Conservation (phyloP, 1,284 basidiomycete species). For the Ceratobasidium papillatum region DNA sequence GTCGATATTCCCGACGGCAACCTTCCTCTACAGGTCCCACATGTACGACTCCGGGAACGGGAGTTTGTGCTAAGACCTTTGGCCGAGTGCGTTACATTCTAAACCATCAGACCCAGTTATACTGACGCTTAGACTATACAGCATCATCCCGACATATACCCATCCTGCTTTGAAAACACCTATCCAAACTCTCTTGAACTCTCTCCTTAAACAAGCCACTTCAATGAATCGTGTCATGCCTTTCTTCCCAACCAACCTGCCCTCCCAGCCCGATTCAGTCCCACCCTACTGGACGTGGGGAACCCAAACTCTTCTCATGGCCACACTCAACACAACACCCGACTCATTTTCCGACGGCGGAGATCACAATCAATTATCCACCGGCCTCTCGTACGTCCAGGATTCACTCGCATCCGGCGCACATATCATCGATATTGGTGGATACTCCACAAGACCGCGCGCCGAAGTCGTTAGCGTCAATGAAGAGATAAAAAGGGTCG, state of each 20-base stretch:
- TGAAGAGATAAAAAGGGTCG: slow-evolving; percentile 80
- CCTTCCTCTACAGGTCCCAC: slow-evolving; percentile 82
- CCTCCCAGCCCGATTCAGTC: slow-evolving; percentile 41
- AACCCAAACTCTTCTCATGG: slow-evolving; percentile 80
- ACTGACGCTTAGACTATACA: slow-evolving; percentile 39
- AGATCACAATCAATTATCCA: slow-evolving; percentile 56
- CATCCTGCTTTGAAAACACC: slow-evolving; percentile 46
- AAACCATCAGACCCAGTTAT: background rate
- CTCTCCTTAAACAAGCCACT: background rate
- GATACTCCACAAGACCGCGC: slow-evolving; percentile 89
- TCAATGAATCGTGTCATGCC: slow-evolving; percentile 43
- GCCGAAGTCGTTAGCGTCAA: slow-evolving; percentile 72
- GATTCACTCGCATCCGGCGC: slow-evolving; percentile 65
- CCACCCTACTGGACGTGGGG: slow-evolving; percentile 44
- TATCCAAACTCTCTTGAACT: slow-evolving; percentile 6
- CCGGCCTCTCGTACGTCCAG: slow-evolving; percentile 61
- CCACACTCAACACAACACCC: slow-evolving; percentile 93
- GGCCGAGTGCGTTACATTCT: slow-evolving; percentile 71
- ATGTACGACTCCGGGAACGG: slow-evolving; percentile 81
- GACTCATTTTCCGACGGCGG: slow-evolving; percentile 97
- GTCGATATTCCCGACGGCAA: slow-evolving; percentile 67
- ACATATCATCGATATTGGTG: slow-evolving; percentile 90
- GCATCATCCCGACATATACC: slow-evolving; percentile 51
- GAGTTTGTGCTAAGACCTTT: slow-evolving; percentile 93
- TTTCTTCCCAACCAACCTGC: slow-evolving; percentile 41